Evolutionary conservation across 1,284 basidiomycete species (phyloP).

Genomic region (Leccinum fuscescens): DNA sequence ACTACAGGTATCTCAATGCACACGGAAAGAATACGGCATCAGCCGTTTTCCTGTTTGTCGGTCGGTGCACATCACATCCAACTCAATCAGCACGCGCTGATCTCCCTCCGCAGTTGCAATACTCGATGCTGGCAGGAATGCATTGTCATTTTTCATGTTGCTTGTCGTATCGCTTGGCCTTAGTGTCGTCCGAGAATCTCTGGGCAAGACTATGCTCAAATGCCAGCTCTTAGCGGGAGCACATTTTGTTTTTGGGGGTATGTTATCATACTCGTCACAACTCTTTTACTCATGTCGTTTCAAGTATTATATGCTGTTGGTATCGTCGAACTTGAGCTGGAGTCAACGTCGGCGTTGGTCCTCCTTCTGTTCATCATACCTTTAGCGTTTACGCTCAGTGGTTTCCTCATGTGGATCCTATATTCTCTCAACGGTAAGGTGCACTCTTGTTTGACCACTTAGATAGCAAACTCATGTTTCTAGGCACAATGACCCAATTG

Average conservation of each 20-base stretch:
- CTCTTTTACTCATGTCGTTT: constrained; percentile 5
- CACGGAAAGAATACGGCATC: constrained; percentile 76
- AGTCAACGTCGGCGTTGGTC: constrained; percentile 79
- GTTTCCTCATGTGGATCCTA: constrained; percentile 95
- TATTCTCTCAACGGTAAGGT: constrained; percentile 78
- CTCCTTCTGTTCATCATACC: constrained; percentile 89
- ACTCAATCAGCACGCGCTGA: constrained; percentile 3
- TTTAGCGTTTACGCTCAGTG: constrained; percentile 89
- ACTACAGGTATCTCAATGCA: constrained; percentile 89
- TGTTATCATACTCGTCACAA: constrained; percentile 8
- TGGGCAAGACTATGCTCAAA: constrained; percentile 77
- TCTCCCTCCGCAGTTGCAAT: constrained; percentile 62
- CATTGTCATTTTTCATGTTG: constrained; percentile 93
- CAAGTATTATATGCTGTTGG: constrained; percentile 88
- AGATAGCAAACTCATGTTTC: constrained; percentile 8
- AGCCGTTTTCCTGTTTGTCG: constrained; percentile 83
- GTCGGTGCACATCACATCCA: constrained; percentile 39
- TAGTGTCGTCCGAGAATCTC: constrained; percentile 77
- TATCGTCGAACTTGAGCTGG: constrained; percentile 88
- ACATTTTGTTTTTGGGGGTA: constrained; percentile 95
- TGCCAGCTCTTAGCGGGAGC: constrained; percentile 75
- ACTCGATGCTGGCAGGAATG: constrained; percentile 91
- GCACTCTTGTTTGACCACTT: background rate
- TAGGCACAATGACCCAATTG: constrained; percentile 85
- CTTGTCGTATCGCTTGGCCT: constrained; percentile 88